These are phyloP conservation scores for Meredithiella fracta DNA, from an alignment of 2,329 filamentous ascomycete species.

Conservation along the genomic window DNA sequence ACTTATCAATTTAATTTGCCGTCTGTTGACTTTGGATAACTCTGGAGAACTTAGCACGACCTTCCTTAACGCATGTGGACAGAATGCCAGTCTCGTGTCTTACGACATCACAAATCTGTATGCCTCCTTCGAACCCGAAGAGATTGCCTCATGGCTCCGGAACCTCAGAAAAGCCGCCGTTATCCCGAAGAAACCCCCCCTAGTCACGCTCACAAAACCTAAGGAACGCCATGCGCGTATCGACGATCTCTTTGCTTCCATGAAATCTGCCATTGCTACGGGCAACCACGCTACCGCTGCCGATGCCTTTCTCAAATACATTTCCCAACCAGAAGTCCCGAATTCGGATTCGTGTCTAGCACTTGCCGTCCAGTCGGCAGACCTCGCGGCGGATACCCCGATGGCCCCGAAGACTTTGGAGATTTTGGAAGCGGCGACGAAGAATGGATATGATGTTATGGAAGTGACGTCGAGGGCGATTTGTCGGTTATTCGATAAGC, in stretches of 20 bases:
- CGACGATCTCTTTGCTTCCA: slow-evolving; percentile 7
- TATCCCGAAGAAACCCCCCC: not conserved
- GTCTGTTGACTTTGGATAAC: slow-evolving; percentile 6
- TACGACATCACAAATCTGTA: slow-evolving; percentile 7
- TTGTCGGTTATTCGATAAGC: slow-evolving; percentile 1
- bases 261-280: slow-evolving; percentile 7
- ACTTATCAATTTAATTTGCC: slow-evolving; percentile 9
- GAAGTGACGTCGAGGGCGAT: slow-evolving; percentile 8
- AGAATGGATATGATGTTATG: slow-evolving; percentile 7
- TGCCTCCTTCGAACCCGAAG: not conserved
- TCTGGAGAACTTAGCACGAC: not conserved
- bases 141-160: not conserved
- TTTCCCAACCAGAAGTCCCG: slow-evolving; percentile 4
- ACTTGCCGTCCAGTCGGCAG: slow-evolving; percentile 10
- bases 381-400: not conserved
- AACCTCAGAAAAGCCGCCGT: not conserved
- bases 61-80: slow-evolving; percentile 4
- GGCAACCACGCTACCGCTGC: not conserved
- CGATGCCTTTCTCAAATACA: slow-evolving; percentile 5
- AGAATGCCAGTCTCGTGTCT: not conserved
- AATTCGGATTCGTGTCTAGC: slow-evolving; percentile 7
- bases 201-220: not conserved
- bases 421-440: slow-evolving; percentile 5
- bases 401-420: not conserved
- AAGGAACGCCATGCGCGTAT: not conserved